These are phyloP conservation scores for Ustilago loliicola DNA, from an alignment of 1,284 basidiomycete species.

Conservation along the genomic window DNA sequence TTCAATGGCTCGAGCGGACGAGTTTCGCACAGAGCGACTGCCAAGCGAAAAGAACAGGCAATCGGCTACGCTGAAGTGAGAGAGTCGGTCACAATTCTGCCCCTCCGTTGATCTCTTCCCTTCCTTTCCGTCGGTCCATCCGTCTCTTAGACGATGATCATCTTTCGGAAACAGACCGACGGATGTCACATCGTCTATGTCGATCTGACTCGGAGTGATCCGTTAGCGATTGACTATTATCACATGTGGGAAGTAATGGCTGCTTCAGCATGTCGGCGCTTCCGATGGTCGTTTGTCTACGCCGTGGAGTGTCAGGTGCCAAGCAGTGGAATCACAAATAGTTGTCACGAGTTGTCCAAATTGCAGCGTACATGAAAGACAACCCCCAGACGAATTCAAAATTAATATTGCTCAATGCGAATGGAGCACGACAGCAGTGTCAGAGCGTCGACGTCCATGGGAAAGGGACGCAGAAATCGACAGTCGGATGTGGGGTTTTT, in stretches of 20 bases:
- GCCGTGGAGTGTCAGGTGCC: too few relatives aligned
- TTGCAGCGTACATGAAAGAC: constrained; percentile 15
- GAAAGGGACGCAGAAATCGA: too few relatives aligned
- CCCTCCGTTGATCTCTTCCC: not conserved
- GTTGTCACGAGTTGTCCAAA: constrained; percentile 20
- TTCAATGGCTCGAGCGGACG: not conserved
- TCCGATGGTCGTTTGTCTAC: too few relatives aligned
- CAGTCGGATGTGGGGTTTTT: too few relatives aligned
- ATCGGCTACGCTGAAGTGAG: not conserved
- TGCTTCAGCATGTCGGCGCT: too few relatives aligned
- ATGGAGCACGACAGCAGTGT: too few relatives aligned
- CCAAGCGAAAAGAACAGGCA: not conserved
- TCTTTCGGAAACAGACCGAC: not conserved
- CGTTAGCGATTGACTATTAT: not conserved
- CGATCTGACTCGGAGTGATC: not conserved
- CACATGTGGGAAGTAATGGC: too few relatives aligned
- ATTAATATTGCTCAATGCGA: too few relatives aligned
- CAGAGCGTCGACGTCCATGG: too few relatives aligned
- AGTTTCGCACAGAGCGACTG: not conserved
- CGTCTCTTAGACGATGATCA: not conserved
- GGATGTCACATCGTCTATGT: not conserved
- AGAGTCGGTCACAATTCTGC: not conserved
- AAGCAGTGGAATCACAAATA: not conserved
- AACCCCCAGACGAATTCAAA: not conserved
- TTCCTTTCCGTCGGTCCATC: not conserved